These are phyloP conservation scores for Theobroma cacao DNA, from an alignment of 345 rosid species.

Conservation along the genomic window DNA sequence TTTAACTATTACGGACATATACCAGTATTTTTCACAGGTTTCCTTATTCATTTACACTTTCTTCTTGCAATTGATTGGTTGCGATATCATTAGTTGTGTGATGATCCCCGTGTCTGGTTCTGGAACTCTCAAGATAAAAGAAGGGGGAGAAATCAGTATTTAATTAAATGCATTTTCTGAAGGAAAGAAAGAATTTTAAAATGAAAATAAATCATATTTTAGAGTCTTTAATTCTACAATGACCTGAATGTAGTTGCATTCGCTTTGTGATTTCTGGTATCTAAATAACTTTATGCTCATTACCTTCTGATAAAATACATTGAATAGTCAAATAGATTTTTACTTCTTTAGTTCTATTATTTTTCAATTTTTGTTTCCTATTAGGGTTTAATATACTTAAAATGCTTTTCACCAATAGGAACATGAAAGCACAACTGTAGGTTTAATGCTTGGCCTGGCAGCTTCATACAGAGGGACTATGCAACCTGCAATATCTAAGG, in stretches of 20 bases:
- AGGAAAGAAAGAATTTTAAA: background rate
- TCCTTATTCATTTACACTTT: slow-evolving; percentile 11
- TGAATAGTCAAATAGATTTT: background rate
- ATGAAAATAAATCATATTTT: background rate
- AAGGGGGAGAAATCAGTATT: background rate
- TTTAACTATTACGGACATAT: slow-evolving; percentile 73
- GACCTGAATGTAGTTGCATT: background rate
- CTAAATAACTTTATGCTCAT: background rate
- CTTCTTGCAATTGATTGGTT: slow-evolving; percentile 7
- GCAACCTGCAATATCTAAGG: slow-evolving; percentile 94
- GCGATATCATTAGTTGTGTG: background rate
- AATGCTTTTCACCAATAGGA: slow-evolving; percentile 43
- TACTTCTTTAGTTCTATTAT: no score
- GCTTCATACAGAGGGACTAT: slow-evolving; percentile 92
- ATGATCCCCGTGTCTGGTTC: background rate
- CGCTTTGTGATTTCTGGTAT: background rate
- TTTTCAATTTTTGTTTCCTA: background rate
- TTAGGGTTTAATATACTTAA: slow-evolving; percentile 14
- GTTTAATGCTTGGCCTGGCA: slow-evolving; percentile 95
- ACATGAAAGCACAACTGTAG: slow-evolving; percentile 91
- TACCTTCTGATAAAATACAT: background rate
- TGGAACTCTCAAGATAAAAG: background rate
- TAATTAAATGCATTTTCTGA: background rate
- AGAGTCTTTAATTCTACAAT: background rate
- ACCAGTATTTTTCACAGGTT: slow-evolving; percentile 84